These are phyloP conservation scores for Phaeodactylum tricornutum DNA, from an alignment of 108 stramenopile species.

Conservation along the genomic window DNA sequence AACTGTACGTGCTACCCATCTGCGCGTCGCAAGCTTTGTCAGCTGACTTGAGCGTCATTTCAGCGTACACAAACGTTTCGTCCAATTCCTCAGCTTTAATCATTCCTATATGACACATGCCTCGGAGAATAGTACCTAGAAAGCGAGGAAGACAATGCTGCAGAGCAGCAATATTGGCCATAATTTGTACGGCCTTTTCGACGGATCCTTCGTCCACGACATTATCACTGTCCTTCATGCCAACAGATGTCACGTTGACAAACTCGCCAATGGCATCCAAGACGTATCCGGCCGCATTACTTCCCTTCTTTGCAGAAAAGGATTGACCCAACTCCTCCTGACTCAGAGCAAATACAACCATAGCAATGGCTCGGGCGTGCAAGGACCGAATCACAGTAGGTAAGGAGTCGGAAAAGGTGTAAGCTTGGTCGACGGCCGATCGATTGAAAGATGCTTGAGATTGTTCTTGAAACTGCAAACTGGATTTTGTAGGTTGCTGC, in stretches of 20 bases:
- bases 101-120: slow-evolving; percentile 78
- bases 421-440: slow-evolving; percentile 39
- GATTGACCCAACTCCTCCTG: slow-evolving; percentile 84
- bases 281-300: slow-evolving; percentile 73
- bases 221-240: slow-evolving; percentile 71
- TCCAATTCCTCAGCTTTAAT: slow-evolving; percentile 76
- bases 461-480: slow-evolving; percentile 17
- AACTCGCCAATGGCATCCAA: slow-evolving; percentile 82
- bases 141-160: slow-evolving; percentile 72
- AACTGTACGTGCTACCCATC: slow-evolving; percentile 77
- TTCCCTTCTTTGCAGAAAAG: slow-evolving; percentile 68
- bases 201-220: slow-evolving; percentile 69
- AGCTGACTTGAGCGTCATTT: slow-evolving; percentile 62
- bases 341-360: slow-evolving; percentile 67
- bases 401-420: slow-evolving; percentile 71
- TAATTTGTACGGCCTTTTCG: slow-evolving; percentile 82
- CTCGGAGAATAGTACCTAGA: slow-evolving; percentile 82
- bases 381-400: slow-evolving; percentile 73
- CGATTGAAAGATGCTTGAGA: slow-evolving; percentile 28
- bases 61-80: slow-evolving; percentile 79
- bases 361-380: slow-evolving; percentile 81
- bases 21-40: slow-evolving; percentile 85
- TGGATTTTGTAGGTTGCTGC: slow-evolving; percentile 19
- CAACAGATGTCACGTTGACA: slow-evolving; percentile 77
- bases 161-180: slow-evolving; percentile 78